Percentiles rank a stretch among this genome's conserved stretches.
Conservation (phyloP, 768 basidiomycete genomes). For the Mycena crocata region DNA sequence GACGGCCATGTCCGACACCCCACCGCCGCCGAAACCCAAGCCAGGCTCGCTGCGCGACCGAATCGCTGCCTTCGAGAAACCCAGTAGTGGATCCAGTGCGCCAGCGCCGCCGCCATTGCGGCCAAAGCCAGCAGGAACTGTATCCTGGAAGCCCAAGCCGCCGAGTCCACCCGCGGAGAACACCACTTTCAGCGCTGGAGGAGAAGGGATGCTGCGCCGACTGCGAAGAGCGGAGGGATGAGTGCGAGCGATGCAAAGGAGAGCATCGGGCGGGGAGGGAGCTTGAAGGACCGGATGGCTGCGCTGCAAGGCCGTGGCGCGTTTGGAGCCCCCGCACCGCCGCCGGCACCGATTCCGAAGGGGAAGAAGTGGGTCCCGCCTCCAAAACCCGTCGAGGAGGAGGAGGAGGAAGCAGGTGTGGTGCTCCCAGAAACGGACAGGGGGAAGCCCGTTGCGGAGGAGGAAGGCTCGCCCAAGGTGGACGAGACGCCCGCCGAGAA, state of each 20-base stretch:
- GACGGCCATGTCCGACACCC: too few relatives aligned
- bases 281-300: slow-evolving; percentile 95
- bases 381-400: slow-evolving; percentile 50
- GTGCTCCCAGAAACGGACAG: too few relatives aligned
- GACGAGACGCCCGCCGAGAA: slow-evolving; percentile 63
- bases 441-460: slow-evolving; percentile 70
- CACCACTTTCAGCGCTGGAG: slow-evolving; percentile 8
- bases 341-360: slow-evolving; percentile 72
- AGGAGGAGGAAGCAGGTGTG: slow-evolving; percentile 73
- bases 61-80: too few relatives aligned
- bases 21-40: too few relatives aligned
- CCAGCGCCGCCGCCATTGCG: slow-evolving; percentile 64
- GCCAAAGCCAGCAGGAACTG: slow-evolving; percentile 70
- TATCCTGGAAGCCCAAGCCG: slow-evolving; percentile 79
- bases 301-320: slow-evolving; percentile 87
- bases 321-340: slow-evolving; percentile 73
- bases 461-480: slow-evolving; percentile 80
- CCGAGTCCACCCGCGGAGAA: slow-evolving; percentile 61
- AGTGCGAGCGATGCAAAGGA: slow-evolving; percentile 90
- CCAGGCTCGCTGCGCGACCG: too few relatives aligned
- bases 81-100: too few relatives aligned
- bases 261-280: slow-evolving; percentile 80
- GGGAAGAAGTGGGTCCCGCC: slow-evolving; percentile 89
- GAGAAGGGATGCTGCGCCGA: slow-evolving; percentile 35
- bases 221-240: slow-evolving; percentile 62